These are phyloP conservation scores for Aegilops umbellulata DNA, from an alignment of 176 grass and related monocot genomes.

Conservation along the genomic window DNA sequence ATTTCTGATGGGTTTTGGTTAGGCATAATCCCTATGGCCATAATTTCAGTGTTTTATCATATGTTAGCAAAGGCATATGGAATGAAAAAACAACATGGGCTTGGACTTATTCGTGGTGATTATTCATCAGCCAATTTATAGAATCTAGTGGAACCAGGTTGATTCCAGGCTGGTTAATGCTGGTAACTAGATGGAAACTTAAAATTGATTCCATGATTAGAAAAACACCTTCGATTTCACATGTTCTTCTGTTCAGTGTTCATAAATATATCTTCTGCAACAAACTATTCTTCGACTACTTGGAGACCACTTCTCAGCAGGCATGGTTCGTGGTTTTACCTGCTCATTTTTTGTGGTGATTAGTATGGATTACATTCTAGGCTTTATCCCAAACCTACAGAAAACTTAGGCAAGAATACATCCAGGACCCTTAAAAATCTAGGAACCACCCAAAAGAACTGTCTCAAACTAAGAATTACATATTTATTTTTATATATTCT, in stretches of 20 bases:
- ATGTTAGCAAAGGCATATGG: neutral
- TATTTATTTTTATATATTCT: neutral
- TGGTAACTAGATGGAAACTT: neutral
- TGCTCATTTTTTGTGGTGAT: neutral
- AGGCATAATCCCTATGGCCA: neutral
- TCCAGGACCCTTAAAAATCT: neutral
- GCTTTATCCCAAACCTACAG: neutral
- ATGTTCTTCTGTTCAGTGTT: neutral
- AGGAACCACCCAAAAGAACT: neutral
- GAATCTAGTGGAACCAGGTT: neutral
- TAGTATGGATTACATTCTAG: neutral
- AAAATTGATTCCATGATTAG: neutral
- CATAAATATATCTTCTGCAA: slow-evolving; percentile 1
- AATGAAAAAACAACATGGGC: neutral
- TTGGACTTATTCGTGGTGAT: neutral
- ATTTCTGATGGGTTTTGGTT: neutral
- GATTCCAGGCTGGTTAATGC: neutral
- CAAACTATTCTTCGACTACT: neutral
- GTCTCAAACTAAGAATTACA: neutral
- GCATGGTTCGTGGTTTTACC: neutral
- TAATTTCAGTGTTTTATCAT: neutral
- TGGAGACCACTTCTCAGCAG: neutral
- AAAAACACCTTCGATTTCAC: neutral
- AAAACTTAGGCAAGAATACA: neutral
- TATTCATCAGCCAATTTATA: neutral